Evolutionary conservation across 352 stramenopile species (phyloP).

Genomic region (Globisporangium cystogenes): DNA sequence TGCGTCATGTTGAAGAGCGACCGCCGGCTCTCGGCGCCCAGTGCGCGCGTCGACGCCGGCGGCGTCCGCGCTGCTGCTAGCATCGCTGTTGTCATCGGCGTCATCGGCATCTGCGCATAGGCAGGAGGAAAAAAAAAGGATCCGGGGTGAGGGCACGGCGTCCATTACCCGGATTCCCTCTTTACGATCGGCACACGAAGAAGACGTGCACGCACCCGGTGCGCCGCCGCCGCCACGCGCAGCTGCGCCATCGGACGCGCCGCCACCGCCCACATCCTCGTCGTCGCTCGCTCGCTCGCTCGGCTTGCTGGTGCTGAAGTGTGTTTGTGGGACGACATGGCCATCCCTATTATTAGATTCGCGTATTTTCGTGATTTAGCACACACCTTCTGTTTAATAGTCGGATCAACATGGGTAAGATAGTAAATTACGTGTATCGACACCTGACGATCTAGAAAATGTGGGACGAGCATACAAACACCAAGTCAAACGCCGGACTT

Average conservation of each 20-base stretch:
- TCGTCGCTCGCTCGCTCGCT: background rate
- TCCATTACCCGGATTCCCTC: background rate
- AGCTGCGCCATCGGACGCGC: conserved; percentile 8
- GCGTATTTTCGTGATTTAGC: too few relatives aligned
- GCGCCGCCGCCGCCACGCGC: background rate
- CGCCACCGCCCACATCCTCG: conserved; percentile 6
- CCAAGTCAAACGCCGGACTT: background rate
- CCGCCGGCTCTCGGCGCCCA: conserved; percentile 25
- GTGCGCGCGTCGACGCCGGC: background rate
- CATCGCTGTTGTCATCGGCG: background rate
- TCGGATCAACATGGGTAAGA: too few relatives aligned
- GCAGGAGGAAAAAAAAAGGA: background rate
- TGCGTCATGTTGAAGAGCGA: conserved; percentile 81
- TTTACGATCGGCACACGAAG: background rate
- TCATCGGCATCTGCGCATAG: background rate
- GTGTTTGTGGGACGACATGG: background rate
- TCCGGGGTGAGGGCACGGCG: background rate
- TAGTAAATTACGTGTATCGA: too few relatives aligned
- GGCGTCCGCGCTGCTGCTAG: background rate
- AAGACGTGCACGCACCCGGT: background rate
- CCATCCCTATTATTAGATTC: too few relatives aligned
- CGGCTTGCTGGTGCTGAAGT: background rate
- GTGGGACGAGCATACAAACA: background rate
- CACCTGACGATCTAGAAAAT: background rate
- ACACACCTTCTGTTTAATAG: too few relatives aligned